Percentiles rank a stretch among this genome's conserved stretches.
These are phyloP conservation scores for Tolypocladium endophyticum DNA, from an alignment of 2,329 filamentous ascomycete species.

Conservation along the genomic window DNA sequence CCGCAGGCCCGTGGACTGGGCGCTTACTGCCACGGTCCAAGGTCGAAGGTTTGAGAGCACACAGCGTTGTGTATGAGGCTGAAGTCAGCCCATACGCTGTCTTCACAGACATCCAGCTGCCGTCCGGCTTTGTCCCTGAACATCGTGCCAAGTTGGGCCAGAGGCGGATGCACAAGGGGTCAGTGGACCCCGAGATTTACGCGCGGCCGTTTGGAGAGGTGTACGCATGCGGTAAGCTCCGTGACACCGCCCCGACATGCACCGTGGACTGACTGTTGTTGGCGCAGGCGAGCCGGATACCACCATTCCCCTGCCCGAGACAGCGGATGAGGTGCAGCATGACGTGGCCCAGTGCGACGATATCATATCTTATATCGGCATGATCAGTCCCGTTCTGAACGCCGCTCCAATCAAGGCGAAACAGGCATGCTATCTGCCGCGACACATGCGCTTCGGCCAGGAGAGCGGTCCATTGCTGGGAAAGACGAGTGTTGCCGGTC, in stretches of 20 bases:
- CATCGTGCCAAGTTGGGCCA: constrained; percentile 36
- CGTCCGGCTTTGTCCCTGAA: constrained; percentile 47
- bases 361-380: constrained; percentile 66
- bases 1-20: constrained; percentile 54
- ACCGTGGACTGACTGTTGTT: not conserved
- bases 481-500: constrained; percentile 56
- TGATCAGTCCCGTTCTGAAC: constrained; percentile 55
- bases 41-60: constrained; percentile 48
- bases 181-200: constrained; percentile 86
- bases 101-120: constrained; percentile 78
- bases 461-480: constrained; percentile 67
- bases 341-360: constrained; percentile 75
- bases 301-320: constrained; percentile 61
- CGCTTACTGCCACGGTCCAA: constrained; percentile 45
- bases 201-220: constrained; percentile 80
- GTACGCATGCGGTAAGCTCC: constrained; percentile 68
- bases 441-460: constrained; percentile 52
- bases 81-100: constrained; percentile 64
- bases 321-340: constrained; percentile 63
- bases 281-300: constrained; percentile 62
- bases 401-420: constrained; percentile 59
- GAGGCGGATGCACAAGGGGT: constrained; percentile 44
- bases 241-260: not conserved
- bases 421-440: constrained; percentile 91
- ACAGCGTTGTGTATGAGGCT: constrained; percentile 55